Base-by-base conservation (phyloP, 1,139 yeast species). In the Blastobotrys elegans region DNA sequence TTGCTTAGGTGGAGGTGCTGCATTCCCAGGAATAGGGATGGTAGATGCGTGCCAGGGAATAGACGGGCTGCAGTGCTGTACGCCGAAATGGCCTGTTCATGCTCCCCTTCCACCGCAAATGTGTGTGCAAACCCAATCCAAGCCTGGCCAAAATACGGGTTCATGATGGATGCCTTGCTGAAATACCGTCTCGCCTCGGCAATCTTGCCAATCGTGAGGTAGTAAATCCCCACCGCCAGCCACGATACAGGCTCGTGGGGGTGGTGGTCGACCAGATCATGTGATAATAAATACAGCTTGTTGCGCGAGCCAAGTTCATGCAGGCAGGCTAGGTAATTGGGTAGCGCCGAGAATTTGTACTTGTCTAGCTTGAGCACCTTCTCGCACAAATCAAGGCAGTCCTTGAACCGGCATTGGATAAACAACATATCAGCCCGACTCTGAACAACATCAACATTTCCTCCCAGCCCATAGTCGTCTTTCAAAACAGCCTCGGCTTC, bases 91-190 rank as follows among this genome's bases (percentile, higher is more conserved):
- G 98, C 98, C 65, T 94, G 98, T 64, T 94, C 99, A 61, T 94
- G 97, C 66, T 94, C 99, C 8, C 97, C 96, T 64, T 94, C 98
- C 1, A 87, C 84, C 0, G 97, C 97, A 75, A 89, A 94, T 0
- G 98, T 90, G 62, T 92, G 97, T 1, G 97, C 97, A 71, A 94
- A 94, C 1, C 97, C 98, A 42, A 94, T 82, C 98, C 98, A 94
- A 1, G 97, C 96, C 48, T 87, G 94, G 0, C 95, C 95, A 69
- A 87, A 89, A 56, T 84, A 86, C 1, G 98, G 96, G 57, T 88
- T 84, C 55, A 90, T 68, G 56, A 89, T 74, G 0, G 97, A 88
- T 0, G 97, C 92, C 63, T 88, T 90, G 48, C 94, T 82, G 65
- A 90, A 94, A 63, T 79, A 88, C 54, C 85, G 77, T 49, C 98